Evolutionary conservation across 169 alveolate species (phyloP), one percentile per base, ranked within the genome.

Genomic region (Cryptosporidium sp.): DNA sequence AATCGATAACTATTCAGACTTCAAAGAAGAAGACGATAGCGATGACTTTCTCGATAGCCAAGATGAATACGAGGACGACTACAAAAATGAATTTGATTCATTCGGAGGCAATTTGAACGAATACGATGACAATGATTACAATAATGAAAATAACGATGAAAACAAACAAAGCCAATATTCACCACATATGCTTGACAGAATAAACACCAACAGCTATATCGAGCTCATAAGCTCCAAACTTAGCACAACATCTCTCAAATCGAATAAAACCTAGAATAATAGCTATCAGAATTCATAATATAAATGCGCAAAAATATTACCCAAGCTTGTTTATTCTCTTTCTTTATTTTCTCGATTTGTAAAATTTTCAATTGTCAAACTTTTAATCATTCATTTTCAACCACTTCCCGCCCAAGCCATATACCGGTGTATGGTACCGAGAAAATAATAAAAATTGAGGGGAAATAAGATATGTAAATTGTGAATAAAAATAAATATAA

Each of bases 171-270:
- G 35, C 2, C 67, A 55, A 9, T 55, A 55, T 12, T n/a, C 67
- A 26, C 14, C 35, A 55, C 12, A 16, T 55, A n/a, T 26, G 67
- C 35, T 10, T 26, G 67, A 26, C 10, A 5, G 18, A n/a, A 16
- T 21, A n/a, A 26, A 55, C 29, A 55, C 0, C 35, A 55, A 16
- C 67, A 23, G 37, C 35, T 26, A 23, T n/a, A 21, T 55, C 10
- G 67, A 55, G 31, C 67, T n/a, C 18, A 16, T 55, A 26, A 55
- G 37, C 35, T 55, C 67, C 67, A 55, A 55, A 26, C 67, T 55
- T 26, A 26, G 67, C 10, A 5, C 16, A 8, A 55, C 67, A 9
- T 55, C 26, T 55, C 67, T 55, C n/a, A n/a, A 55, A 10, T 21
- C 67, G 8, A n/a, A 26, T 18, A n/a, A 55, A 26, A 55, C 14